These are phyloP conservation scores for Ascochyta koolunga DNA, from an alignment of 2,329 filamentous ascomycete species.

Conservation along the genomic window DNA sequence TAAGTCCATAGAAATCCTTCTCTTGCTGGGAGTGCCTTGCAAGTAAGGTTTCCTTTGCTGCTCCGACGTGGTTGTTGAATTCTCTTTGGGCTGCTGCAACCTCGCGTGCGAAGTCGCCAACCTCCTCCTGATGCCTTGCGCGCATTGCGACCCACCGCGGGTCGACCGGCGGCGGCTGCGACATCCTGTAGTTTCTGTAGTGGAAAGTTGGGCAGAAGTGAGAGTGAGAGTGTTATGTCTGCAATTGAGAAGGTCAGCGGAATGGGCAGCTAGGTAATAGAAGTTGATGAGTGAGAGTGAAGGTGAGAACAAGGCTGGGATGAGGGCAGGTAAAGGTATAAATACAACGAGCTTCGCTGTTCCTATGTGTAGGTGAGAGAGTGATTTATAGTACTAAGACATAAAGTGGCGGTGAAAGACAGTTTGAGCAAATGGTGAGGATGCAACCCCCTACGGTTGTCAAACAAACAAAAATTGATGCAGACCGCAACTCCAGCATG, in stretches of 20 bases:
- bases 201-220: background rate
- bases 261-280: background rate
- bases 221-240: background rate
- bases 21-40: conserved; percentile 2
- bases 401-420: background rate
- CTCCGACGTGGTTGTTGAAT: background rate
- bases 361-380: background rate
- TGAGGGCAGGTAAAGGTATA: conserved; percentile 1
- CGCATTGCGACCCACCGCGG: conserved; percentile 3
- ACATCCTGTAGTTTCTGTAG: background rate
- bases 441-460: background rate
- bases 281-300: conserved; percentile 5
- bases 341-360: background rate
- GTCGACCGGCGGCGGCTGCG: background rate
- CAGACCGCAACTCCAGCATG: background rate
- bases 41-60: background rate
- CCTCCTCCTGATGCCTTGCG: background rate
- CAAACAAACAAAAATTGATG: background rate
- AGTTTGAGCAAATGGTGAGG: background rate
- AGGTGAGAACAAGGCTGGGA: background rate
- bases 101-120: background rate
- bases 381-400: background rate
- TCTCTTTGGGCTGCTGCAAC: background rate
- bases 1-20: background rate
- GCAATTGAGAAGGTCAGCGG: background rate